phyloP scores from a whole-genome alignment of 148 eudicot genomes.

The Heliosperma pusillum region DNA sequence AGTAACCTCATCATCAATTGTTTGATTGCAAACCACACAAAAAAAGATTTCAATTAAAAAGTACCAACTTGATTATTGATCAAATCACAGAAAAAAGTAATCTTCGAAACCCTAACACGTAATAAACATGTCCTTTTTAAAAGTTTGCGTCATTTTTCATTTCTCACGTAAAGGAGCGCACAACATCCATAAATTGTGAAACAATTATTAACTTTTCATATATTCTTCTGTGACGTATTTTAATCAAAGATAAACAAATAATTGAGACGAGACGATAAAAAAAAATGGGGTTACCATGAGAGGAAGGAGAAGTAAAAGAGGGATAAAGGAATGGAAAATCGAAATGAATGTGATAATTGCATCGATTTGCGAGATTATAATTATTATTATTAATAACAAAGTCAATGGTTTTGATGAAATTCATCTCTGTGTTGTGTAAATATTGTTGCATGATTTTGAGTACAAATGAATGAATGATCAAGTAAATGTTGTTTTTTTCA shows the following conservation, averaged over 20 bases:
- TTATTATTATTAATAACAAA: neutral
- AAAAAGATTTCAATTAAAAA: conserved; percentile 4
- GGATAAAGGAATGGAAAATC: conserved; percentile 21
- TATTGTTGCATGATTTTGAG: too few relatives aligned
- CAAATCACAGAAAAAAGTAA: conserved; percentile 8
- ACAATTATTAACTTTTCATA: too few relatives aligned
- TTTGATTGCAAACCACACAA: neutral
- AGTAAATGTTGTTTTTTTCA: neutral
- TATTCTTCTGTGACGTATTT: neutral
- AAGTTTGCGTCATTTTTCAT: conserved; percentile 23
- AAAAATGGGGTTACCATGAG: conserved; percentile 8
- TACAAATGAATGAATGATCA: too few relatives aligned
- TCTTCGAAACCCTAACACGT: neutral
- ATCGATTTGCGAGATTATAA: neutral
- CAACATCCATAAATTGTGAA: too few relatives aligned
- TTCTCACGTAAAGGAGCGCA: conserved; percentile 58
- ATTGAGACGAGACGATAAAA: neutral
- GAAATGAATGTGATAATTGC: neutral
- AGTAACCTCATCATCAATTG: neutral
- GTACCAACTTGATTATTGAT: conserved; percentile 6
- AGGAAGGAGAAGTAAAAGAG: neutral
- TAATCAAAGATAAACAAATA: neutral
- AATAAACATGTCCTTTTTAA: conserved; percentile 19
- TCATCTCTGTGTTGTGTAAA: conserved; percentile 12
- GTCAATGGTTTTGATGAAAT: conserved; percentile 23